Evolutionary conservation across 495 filamentous ascomycete species (phyloP).

Genomic region (Clavariopsis aquatica): DNA sequence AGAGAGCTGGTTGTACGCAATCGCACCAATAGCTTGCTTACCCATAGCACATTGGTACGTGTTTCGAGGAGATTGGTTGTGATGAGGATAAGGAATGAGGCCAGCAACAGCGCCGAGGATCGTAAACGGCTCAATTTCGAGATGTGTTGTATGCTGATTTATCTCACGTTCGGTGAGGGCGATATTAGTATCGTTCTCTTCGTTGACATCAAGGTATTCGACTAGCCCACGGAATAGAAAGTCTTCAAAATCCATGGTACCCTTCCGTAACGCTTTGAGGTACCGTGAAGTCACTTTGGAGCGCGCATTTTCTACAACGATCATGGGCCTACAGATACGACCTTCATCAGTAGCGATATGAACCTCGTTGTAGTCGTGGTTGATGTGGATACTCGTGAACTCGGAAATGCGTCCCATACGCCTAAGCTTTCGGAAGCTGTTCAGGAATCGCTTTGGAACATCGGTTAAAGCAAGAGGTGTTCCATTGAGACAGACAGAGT

Average conservation of each 20-base stretch:
- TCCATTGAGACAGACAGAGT: conserved; percentile 92
- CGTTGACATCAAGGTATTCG: conserved; percentile 96
- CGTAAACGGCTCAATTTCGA: conserved; percentile 98
- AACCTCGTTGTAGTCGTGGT: conserved; percentile 84
- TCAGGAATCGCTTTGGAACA: conserved; percentile 79
- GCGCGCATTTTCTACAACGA: conserved; percentile 84
- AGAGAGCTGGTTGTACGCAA: conserved; percentile 94
- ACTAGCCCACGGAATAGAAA: conserved; percentile 86
- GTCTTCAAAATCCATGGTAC: conserved; percentile 84
- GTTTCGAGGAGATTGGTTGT: conserved; percentile 98
- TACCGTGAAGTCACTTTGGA: conserved; percentile 75
- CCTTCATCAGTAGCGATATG: conserved; percentile 97
- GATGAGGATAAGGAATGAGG: conserved; percentile 95
- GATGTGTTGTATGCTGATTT: conserved; percentile 76
- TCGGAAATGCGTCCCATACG: conserved; percentile 87
- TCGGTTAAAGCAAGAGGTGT: conserved; percentile 83
- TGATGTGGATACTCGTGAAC: conserved; percentile 94
- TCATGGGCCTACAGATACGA: conserved; percentile 89
- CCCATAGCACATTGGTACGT: conserved; percentile 99
- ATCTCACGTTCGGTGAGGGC: conserved; percentile 85
- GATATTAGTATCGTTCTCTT: conserved; percentile 95
- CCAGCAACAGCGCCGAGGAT: conserved; percentile 96
- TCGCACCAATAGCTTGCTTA: conserved; percentile 98
- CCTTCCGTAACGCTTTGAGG: conserved; percentile 74
- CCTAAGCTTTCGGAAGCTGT: conserved; percentile 77